Base-by-base conservation (phyloP, 1,284 basidiomycete species). In the Exobasidium cylindrosporum region DNA sequence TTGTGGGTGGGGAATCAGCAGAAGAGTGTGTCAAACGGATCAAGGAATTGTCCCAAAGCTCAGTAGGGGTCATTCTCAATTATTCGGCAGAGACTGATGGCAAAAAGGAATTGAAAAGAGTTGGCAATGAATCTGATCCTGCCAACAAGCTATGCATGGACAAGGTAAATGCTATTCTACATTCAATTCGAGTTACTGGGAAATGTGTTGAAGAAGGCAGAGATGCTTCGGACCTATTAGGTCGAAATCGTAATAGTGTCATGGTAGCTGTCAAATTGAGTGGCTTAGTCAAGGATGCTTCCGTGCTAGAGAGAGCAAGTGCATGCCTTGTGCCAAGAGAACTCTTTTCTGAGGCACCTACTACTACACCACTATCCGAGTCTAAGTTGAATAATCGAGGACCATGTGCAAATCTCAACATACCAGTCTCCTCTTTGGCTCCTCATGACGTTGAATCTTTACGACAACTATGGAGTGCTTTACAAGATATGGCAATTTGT, bases 1-100 rank as follows among this genome's bases (percentile, higher is more conserved):
- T 96, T 72, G 91, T 94, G 4, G 91, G 91, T 0, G 91, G 89
- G 3, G 92, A 95, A 64, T 88, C 88, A 0, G 88, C 88, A 0
- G 84, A 85, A 32, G 87, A 85, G 45, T 86, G 87, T 13, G 70
- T 90, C 6, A 86, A 88, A 1, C 76, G 89, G 2, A 84, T 95
- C 52, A 83, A 84, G 45, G 76, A 81, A 17, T 82, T 95, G 32
- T 68, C 72, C 21, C 50, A 62, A 21, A 63, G 66, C 66, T 88
- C 89, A 70, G 88, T 88, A 64, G 92, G 91, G 4, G 83, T 85
- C n/a, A 82, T 95, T 17, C 86, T 96, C 68, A 88, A 86, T 35
- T 94, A 94, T 81, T 89, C 87, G 50, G 90, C 91, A 28, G 91
- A 94, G 80, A 90, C 90, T 10, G 86, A 90, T 66, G 85, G 87